Conservation (phyloP, 2,329 filamentous ascomycete species). For the Ceratocystiopsis sp. region DNA sequence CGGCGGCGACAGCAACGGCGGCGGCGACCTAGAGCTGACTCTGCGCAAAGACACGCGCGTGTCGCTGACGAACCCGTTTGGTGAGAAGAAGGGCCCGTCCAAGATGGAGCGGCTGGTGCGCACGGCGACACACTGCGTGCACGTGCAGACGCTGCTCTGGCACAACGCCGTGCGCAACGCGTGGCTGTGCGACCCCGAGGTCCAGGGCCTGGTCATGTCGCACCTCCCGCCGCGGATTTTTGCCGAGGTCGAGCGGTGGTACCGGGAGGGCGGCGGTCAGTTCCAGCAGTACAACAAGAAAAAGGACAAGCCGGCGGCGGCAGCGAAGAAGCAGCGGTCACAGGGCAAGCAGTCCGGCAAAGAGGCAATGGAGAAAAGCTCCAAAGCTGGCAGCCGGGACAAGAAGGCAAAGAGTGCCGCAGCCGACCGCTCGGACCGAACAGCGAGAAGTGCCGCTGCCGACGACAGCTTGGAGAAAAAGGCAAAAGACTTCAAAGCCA, state of each 20-base stretch:
- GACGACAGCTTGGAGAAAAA: no score
- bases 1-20: constrained; percentile 32
- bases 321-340: background rate
- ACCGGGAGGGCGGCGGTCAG: constrained; percentile 17
- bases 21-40: constrained; percentile 62
- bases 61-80: constrained; percentile 34
- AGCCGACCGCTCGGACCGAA: no score
- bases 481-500: no score
- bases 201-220: constrained; percentile 61
- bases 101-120: constrained; percentile 72
- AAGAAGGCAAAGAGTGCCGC: no score
- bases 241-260: constrained; percentile 60
- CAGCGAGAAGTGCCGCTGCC: no score
- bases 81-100: constrained; percentile 58
- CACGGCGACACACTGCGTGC: constrained; percentile 66
- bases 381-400: no score
- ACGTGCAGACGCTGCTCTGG: constrained; percentile 75
- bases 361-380: no score
- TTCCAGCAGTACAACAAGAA: background rate
- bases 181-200: constrained; percentile 62
- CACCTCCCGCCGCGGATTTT: constrained; percentile 51
- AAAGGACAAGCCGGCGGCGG: background rate
- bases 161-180: constrained; percentile 76
- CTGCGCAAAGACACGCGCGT: constrained; percentile 41
- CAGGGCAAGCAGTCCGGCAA: no score